Base-by-base conservation (phyloP, 371 early-diverging fungal genomes). In the Furculomyces boomerangus region DNA sequence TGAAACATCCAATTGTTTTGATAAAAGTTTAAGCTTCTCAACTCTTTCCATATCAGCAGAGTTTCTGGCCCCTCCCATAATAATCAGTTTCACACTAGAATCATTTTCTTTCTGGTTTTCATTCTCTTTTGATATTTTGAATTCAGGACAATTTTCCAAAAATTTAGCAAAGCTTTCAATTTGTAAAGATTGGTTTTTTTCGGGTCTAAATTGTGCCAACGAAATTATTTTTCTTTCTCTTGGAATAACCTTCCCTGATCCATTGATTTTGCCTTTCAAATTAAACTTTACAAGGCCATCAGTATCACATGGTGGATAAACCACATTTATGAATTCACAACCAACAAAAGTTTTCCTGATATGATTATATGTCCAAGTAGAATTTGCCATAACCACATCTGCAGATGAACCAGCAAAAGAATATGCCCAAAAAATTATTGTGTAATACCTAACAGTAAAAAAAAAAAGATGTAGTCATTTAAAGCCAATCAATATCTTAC, bases 241-340 rank as follows among this genome's bases (percentile, higher is more conserved):
- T 2, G 24, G n/a, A n/a, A n/a, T n/a, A n/a, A n/a, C n/a, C n/a
- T n/a, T n/a, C n/a, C n/a, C n/a, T n/a, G n/a, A n/a, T n/a, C n/a
- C n/a, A n/a, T n/a, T n/a, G n/a, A n/a, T n/a, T n/a, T n/a, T n/a
- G 10, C 59, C 61, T 0, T 46, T 40, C 1, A 84, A 56, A 0
- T 74, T 54, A 30, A 83, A 67, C 26, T 58, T 65, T 16, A 63
- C 67, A 31, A 93, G 60, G 0, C 76, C 67, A 7, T 73, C 66
- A 0, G 90, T 88, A 60, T 89, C 86, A 66, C 96, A 95, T 1
- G 97, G 96, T 20, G 97, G 97, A 63, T 89, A 94, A 2, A 93
- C 83, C 8, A 86, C 76, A 5, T 65, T 62, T 3, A 85, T 78
- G 31, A 72, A 67, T 5, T 27, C 40, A 18, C 64, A 60, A 20